These are phyloP conservation scores for Escallonia herrerae DNA, from an alignment of 129 eudicot species.

Conservation along the genomic window DNA sequence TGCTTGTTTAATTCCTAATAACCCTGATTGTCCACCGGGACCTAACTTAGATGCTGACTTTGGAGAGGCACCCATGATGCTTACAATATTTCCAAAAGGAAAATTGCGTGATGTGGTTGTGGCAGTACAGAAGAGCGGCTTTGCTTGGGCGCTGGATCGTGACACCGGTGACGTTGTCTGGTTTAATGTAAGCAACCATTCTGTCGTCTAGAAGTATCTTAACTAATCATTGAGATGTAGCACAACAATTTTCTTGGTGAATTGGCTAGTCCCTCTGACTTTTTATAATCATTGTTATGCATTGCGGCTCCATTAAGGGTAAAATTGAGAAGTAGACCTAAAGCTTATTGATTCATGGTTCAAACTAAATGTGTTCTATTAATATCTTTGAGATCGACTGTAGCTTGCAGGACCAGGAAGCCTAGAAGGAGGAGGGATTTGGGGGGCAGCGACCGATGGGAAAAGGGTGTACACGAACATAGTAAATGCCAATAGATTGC, in stretches of 20 bases:
- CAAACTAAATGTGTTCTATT: too few relatives aligned
- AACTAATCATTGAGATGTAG: too few relatives aligned
- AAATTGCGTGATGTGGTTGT: constrained; percentile 47
- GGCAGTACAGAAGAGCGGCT: constrained; percentile 76
- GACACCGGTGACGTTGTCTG: constrained; percentile 59
- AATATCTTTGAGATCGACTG: background rate
- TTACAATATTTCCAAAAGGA: constrained; percentile 27
- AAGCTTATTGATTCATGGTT: too few relatives aligned
- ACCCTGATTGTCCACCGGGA: constrained; percentile 70
- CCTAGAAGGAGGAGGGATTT: constrained; percentile 49
- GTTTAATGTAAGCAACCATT: constrained; percentile 35
- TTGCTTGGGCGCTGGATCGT: constrained; percentile 80
- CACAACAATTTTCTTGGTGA: too few relatives aligned
- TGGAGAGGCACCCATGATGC: constrained; percentile 74
- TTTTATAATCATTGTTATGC: too few relatives aligned
- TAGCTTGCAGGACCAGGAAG: constrained; percentile 73
- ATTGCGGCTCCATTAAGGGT: too few relatives aligned
- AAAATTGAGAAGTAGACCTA: too few relatives aligned
- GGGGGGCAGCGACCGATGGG: constrained; percentile 69
- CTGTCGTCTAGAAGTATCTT: too few relatives aligned
- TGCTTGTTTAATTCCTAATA: constrained; percentile 45
- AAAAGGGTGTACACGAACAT: constrained; percentile 30
- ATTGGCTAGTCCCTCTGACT: too few relatives aligned
- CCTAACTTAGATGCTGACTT: constrained; percentile 84
- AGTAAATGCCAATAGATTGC: constrained; percentile 29